Evolutionary conservation across 805 yeast species (phyloP).

Genomic region (Saturnispora zaruensis): DNA sequence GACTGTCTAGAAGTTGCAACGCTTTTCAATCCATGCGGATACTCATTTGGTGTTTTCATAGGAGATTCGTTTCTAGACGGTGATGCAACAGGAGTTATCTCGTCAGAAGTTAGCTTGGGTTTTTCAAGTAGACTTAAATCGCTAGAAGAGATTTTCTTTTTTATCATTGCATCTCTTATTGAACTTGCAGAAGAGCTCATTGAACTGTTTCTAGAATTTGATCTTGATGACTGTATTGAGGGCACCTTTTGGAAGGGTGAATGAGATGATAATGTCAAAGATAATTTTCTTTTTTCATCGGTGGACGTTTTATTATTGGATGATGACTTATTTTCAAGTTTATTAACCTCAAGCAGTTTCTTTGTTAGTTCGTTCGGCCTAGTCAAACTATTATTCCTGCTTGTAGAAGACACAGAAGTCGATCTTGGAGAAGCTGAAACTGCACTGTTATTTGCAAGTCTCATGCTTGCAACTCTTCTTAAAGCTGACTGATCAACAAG

Average conservation of each 20-base stretch:
- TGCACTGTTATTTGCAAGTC: background rate
- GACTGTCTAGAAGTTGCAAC: background rate
- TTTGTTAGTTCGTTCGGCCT: constrained; percentile 1
- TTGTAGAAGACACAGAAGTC: background rate
- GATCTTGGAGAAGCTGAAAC: background rate
- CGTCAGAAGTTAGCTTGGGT: background rate
- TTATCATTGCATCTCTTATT: background rate
- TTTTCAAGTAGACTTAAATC: background rate
- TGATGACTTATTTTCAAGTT: background rate
- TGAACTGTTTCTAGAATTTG: background rate
- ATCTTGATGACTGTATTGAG: background rate
- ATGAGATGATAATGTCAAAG: background rate
- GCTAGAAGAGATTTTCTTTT: background rate
- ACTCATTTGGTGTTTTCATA: background rate
- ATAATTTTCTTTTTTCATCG: constrained; percentile 3
- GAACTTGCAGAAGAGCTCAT: background rate
- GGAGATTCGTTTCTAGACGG: constrained; percentile 1
- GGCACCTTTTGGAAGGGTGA: constrained; percentile 6
- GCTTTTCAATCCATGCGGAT: background rate
- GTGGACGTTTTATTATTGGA: background rate
- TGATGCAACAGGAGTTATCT: constrained; percentile 2
- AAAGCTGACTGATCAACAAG: background rate
- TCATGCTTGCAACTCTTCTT: background rate
- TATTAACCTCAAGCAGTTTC: background rate
- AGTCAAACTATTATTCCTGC: constrained; percentile 5